Conservation (phyloP, 768 basidiomycete species). For the Trametes cingulata region DNA sequence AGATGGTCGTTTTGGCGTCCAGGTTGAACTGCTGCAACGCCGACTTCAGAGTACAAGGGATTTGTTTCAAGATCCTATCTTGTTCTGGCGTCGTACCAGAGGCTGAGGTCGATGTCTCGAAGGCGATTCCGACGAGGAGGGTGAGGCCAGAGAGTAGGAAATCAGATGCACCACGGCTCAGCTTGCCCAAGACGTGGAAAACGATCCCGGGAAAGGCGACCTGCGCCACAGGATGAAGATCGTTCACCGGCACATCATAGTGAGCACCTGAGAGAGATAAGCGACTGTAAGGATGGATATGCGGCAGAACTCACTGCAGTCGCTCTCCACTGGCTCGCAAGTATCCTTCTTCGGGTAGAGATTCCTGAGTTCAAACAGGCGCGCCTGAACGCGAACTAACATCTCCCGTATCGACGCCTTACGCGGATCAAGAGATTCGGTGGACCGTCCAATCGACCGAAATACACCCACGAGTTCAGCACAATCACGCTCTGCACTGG, state of each 20-base stretch:
- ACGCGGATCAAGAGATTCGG: background rate
- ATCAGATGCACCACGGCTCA: background rate
- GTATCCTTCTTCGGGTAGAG: background rate
- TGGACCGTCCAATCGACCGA: background rate
- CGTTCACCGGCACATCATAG: too few species aligned
- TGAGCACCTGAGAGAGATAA: too few species aligned
- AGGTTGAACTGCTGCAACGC: background rate
- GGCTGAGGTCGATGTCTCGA: background rate
- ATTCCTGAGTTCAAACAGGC: background rate
- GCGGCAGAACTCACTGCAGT: background rate
- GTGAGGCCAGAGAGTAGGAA: background rate
- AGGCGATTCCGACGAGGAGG: background rate
- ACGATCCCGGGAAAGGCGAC: background rate
- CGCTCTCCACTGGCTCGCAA: background rate
- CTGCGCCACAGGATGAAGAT: background rate
- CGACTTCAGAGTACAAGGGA: background rate
- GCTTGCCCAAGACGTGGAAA: background rate
- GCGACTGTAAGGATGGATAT: too few species aligned
- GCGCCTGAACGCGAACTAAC: background rate
- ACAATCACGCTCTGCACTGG: background rate
- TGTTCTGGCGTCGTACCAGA: background rate
- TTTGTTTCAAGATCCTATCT: background rate
- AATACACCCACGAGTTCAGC: background rate
- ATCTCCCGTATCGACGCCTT: background rate
- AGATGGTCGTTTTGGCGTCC: background rate